Base-by-base conservation (phyloP, 257 asterid genomes). In the Solanum sparsipilum region DNA sequence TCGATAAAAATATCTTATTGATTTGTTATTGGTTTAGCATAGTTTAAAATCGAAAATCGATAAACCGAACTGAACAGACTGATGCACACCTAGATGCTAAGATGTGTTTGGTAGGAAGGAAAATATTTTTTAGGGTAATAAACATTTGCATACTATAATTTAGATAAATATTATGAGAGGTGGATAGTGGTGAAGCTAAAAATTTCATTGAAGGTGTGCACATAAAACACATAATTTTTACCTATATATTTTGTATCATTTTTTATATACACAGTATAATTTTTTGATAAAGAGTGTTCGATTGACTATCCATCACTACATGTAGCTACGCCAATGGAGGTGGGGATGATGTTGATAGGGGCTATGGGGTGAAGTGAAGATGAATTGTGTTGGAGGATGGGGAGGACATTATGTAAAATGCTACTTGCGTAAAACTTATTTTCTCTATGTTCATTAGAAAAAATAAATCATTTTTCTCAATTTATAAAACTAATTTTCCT, bases 261-360 rank as follows among this genome's bases (percentile, higher is more conserved):
- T 48, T 46, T 46, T 46, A 46, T 46, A 4, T 46, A 46, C 6
- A 44, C 1, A 0, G 0, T 52, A 52, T 52, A 52, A 52, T 16
- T 52, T 16, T 52, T 52, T 0, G 3, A 52, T 2, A 5, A 52
- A 52, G 1, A 2, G 0, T 6, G 0, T 6, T 52, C 1, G 23
- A 52, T 18, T 52, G 63, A 52, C 23, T 1, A 18, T 52, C 63
- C 0, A 15, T 48, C 21, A 15, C 56, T 13, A 46, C 9, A 52
- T 16, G 60, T 52, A 48, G 9, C 60, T 48, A 48, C 0, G 21
- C 60, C 0, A 15, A 1, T 48, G 1, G 0, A 52, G 60, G 60
- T 52, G 60, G 1, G 65, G 10, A 20, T 7, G 65, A 20, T 56
- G 63, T 1, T n/a, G 10, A 56, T 18, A 56, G 4, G n/a, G 4